These are phyloP conservation scores for Pythium folliculosum DNA, from an alignment of 352 stramenopile genomes.

Conservation along the genomic window DNA sequence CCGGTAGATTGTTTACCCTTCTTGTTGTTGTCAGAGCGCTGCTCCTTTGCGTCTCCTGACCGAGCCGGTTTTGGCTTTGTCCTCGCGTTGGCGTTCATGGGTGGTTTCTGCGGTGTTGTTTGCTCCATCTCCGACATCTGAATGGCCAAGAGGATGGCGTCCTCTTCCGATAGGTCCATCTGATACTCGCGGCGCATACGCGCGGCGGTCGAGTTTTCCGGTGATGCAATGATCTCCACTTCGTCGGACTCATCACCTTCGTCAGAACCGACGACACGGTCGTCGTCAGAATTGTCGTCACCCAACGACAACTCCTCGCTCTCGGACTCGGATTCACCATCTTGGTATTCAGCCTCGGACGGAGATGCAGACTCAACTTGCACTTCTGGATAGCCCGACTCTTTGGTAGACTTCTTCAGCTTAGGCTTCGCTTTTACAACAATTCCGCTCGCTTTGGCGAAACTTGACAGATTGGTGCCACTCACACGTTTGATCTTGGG, in stretches of 20 bases:
- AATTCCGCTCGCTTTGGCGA: conserved; percentile 38
- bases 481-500: conserved; percentile 22
- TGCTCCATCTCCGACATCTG: conserved; percentile 51
- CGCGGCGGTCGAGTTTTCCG: conserved; percentile 37
- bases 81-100: neutral
- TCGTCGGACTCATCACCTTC: conserved; percentile 40
- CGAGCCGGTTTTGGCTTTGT: neutral
- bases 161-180: conserved; percentile 45
- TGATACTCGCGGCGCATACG: conserved; percentile 43
- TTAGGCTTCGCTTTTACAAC: conserved; percentile 35
- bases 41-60: neutral
- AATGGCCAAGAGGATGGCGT: conserved; percentile 44
- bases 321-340: conserved; percentile 44
- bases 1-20: neutral
- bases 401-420: conserved; percentile 25
- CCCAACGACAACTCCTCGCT: conserved; percentile 50
- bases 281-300: conserved; percentile 66
- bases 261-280: conserved; percentile 45
- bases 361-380: conserved; percentile 28
- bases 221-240: conserved; percentile 10
- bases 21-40: neutral
- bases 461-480: conserved; percentile 42
- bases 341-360: conserved; percentile 47
- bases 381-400: conserved; percentile 36
- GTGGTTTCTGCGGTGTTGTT: conserved; percentile 5